phyloP scores from a whole-genome alignment of 169 alveolate genomes.

The Toxoplasma gondii region DNA sequence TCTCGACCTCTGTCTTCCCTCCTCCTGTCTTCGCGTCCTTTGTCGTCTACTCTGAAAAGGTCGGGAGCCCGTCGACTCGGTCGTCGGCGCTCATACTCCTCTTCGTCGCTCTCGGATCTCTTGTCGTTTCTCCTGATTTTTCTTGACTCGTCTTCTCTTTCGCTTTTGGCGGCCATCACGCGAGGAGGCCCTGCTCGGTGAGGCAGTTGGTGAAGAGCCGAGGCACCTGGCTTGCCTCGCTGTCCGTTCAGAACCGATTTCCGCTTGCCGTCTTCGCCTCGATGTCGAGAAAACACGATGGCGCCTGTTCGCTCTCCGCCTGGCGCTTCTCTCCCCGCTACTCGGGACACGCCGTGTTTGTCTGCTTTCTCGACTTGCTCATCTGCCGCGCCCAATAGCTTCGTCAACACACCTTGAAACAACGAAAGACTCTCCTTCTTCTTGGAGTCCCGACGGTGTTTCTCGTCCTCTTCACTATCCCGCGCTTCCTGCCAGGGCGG shows the following conservation, averaged over 20 bases:
- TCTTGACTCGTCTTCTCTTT: neutral
- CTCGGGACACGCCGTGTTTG: neutral
- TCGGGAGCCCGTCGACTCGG: neutral
- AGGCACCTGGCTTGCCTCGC: neutral
- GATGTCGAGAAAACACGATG: neutral
- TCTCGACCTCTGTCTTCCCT: too few species aligned
- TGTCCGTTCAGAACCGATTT: neutral
- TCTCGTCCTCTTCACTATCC: neutral
- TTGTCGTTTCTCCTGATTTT: neutral
- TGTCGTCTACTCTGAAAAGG: neutral
- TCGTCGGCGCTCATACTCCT: neutral
- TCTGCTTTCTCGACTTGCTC: neutral
- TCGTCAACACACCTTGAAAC: neutral
- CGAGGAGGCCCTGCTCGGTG: neutral
- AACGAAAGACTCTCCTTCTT: neutral
- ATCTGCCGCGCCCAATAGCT: neutral
- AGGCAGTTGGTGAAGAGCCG: neutral
- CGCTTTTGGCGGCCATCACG: neutral
- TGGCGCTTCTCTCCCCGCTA: neutral
- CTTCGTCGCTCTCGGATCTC: neutral
- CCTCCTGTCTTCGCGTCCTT: too few species aligned
- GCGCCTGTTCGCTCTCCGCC: neutral
- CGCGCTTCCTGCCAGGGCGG: neutral
- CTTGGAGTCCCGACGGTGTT: neutral
- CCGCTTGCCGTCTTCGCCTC: neutral